Evolutionary conservation across 2,329 filamentous ascomycete species (phyloP), one percentile per base, ranked within the genome.

Genomic region (Aspergillus sp.): DNA sequence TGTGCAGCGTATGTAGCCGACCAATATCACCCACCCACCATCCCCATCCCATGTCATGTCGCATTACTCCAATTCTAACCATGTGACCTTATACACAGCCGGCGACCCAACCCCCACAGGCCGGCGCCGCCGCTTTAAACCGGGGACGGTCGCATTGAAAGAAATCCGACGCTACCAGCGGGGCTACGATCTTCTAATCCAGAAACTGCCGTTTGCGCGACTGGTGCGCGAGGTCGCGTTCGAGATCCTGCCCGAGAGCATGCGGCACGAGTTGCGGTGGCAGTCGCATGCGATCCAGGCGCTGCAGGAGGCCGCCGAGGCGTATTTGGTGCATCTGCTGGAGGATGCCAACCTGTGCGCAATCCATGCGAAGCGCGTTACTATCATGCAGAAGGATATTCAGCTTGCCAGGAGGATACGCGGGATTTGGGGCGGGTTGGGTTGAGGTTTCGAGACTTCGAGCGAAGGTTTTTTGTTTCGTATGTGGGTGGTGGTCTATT

Each of bases 301-400:
- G 8, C 72, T 96, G 2, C 89, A 96, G 64, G 89, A 96, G 69
- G 86, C 89, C 10, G 78, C 88, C n/a, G 89, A 96, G 66, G 89
- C 89, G 4, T 96, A 93, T 63, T 72, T 96, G 47, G 83, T 96
- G 37, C 88, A 93, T 55, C 69, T 96, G n/a, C 95, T 96, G 55
- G 88, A 95, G 59, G 86, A 93, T 63, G 85, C 85, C 44, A 95
- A 96, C 66, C 74, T 96, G 26, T 95, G 89, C 66, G 91, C 89
- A 42, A 88, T 96, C 49, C 89, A 96, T 64, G 91, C 89, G 41
- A 95, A 94, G 68, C 74, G 89, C 57, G 86, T 96, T 33, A 96
- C 89, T 24, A 93, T 95, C 50, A 89, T 93, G 84, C 86, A 91
- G 63, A 94, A 94, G 67, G 91, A 96, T 62, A 94, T 98, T 50